These are phyloP conservation scores for Salix dunnii DNA, from an alignment of 345 rosid species.

Conservation along the genomic window DNA sequence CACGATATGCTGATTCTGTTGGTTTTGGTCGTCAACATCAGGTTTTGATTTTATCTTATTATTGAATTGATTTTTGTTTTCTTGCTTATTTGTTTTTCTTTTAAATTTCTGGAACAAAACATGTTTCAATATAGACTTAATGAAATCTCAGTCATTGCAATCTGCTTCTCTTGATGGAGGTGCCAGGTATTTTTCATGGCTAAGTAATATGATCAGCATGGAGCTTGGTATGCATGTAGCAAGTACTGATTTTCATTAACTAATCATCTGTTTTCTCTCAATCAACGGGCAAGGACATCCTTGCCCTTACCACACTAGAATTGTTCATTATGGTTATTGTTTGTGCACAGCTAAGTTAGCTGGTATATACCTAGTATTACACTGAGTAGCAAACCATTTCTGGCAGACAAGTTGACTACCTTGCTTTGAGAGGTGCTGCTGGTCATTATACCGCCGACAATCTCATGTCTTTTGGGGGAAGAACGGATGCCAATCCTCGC, in stretches of 20 bases:
- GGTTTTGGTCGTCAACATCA: too few relatives aligned
- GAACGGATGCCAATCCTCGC: conserved; percentile 72
- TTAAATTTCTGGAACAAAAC: neutral
- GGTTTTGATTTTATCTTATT: too few relatives aligned
- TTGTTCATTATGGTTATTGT: conserved; percentile 22
- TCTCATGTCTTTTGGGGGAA: conserved; percentile 67
- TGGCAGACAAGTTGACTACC: conserved; percentile 94
- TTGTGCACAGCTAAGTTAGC: conserved; percentile 30
- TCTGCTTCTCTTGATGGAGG: conserved; percentile 67
- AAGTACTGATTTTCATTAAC: neutral
- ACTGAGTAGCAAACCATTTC: conserved; percentile 83
- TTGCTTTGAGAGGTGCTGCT: conserved; percentile 76
- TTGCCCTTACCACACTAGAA: conserved; percentile 19
- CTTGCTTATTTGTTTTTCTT: too few relatives aligned
- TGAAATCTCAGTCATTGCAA: conserved; percentile 69
- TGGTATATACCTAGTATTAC: conserved; percentile 36
- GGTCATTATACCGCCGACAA: conserved; percentile 71
- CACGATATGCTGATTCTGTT: too few relatives aligned
- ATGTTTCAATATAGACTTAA: conserved; percentile 8
- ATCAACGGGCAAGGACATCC: conserved; percentile 26
- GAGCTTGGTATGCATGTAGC: conserved; percentile 10
- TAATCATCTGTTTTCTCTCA: neutral
- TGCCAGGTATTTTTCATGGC: conserved; percentile 55
- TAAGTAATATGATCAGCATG: conserved; percentile 8
- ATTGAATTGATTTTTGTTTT: too few relatives aligned